Conservation (phyloP, 106 monocot species). For the Dactylorhiza incarnata region DNA sequence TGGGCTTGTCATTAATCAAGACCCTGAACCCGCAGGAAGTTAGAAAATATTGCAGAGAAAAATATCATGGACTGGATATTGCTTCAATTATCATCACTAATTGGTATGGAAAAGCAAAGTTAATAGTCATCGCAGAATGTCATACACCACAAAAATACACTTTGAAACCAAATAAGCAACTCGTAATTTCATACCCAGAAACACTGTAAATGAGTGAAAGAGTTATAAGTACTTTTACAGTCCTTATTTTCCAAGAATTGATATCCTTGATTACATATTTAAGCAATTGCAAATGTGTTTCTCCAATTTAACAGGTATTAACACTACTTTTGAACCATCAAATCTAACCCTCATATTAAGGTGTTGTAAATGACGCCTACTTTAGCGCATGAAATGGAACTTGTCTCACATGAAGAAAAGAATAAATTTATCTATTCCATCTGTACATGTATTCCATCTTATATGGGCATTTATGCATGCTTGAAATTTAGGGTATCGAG, state of each 20-base stretch:
- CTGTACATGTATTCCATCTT: neutral
- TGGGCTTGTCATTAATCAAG: too few relatives aligned
- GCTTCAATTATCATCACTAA: too few relatives aligned
- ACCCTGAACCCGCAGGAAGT: too few relatives aligned
- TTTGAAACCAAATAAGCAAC: too few relatives aligned
- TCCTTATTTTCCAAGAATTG: neutral
- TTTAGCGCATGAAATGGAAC: neutral
- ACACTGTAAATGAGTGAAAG: neutral
- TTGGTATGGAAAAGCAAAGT: too few relatives aligned
- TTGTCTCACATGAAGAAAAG: neutral
- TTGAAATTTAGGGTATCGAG: neutral
- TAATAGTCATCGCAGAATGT: too few relatives aligned
- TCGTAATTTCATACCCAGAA: neutral
- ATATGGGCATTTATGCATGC: neutral
- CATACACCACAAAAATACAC: too few relatives aligned
- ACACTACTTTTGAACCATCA: neutral
- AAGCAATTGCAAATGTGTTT: neutral
- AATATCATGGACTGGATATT: too few relatives aligned
- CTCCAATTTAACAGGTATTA: neutral
- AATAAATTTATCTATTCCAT: conserved; percentile 2
- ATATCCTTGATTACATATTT: neutral
- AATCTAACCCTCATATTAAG: neutral
- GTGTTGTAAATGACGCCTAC: neutral
- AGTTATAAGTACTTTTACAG: neutral
- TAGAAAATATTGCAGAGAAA: too few relatives aligned